Percentiles rank a stretch among this genome's conserved stretches.
These are phyloP conservation scores for Solanum paucissectum DNA, from an alignment of 257 asterid genomes.

Conservation along the genomic window DNA sequence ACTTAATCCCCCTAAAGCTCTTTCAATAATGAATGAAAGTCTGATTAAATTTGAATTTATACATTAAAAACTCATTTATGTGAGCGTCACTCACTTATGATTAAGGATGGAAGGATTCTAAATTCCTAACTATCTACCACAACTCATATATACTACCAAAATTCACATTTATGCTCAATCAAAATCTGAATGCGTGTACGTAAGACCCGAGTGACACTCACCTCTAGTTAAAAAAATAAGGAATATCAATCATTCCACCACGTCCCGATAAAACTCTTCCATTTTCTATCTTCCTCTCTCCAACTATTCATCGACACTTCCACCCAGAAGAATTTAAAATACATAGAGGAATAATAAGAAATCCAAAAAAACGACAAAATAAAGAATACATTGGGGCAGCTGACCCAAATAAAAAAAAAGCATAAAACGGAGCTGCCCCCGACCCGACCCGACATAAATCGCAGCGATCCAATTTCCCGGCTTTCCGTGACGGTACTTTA, in stretches of 20 bases:
- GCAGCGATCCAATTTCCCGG: not conserved
- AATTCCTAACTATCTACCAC: not conserved
- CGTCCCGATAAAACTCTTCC: not conserved
- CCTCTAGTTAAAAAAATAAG: rapidly evolving
- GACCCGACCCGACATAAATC: not conserved
- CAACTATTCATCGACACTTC: not conserved
- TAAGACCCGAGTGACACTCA: rapidly evolving
- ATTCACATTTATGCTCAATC: too few relatives aligned
- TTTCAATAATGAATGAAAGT: not conserved
- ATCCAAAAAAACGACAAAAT: not conserved
- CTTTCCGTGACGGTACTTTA: not conserved
- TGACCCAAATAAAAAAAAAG: not conserved
- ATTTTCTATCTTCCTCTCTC: not conserved
- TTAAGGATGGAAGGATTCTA: too few relatives aligned
- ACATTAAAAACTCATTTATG: too few relatives aligned
- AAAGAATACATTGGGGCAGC: not conserved
- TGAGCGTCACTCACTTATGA: too few relatives aligned
- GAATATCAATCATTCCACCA: rapidly evolving
- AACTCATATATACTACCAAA: too few relatives aligned
- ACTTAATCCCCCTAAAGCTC: not conserved
- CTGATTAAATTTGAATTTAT: too few relatives aligned
- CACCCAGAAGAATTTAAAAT: not conserved
- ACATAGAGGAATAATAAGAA: not conserved
- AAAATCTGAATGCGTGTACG: too few relatives aligned
- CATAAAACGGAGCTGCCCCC: not conserved